Conservation (phyloP, 2,329 filamentous ascomycete species). For the Colletotrichum sp. region DNA sequence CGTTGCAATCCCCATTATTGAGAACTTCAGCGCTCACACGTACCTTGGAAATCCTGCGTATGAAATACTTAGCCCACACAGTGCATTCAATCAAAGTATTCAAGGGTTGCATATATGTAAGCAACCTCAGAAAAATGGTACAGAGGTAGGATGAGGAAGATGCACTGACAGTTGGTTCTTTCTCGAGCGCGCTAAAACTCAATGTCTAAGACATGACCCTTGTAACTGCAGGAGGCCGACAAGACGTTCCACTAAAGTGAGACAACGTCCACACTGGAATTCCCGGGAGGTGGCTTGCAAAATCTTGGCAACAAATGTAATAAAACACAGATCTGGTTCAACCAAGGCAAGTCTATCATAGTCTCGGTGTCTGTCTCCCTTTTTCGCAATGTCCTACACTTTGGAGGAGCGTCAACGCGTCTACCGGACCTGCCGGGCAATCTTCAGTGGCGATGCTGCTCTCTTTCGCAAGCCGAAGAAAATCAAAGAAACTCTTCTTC, state of each 20-base stretch:
- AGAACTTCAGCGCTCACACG: too few species aligned
- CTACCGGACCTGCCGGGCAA: slow-evolving; percentile 28
- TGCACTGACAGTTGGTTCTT: neutral
- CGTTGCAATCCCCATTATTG: too few species aligned
- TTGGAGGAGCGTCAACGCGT: slow-evolving; percentile 21
- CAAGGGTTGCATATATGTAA: neutral
- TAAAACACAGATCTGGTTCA: neutral
- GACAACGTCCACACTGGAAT: neutral
- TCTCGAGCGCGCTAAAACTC: neutral
- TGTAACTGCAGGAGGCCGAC: neutral
- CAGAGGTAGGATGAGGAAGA: neutral
- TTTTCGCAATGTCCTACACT: neutral
- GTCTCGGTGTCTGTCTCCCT: neutral
- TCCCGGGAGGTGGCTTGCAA: neutral
- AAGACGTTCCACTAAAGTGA: neutral
- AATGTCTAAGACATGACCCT: neutral
- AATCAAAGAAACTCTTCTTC: slow-evolving; percentile 25
- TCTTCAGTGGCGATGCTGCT: slow-evolving; percentile 30
- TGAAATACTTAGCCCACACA: fast-evolving
- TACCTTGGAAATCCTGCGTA: too few species aligned
- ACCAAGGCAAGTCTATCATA: neutral
- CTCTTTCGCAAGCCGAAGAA: slow-evolving; percentile 27
- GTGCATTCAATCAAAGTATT: fast-evolving
- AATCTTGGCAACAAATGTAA: neutral
- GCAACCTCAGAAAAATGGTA: neutral